Evolutionary conservation across 257 asterid species (phyloP).

Genomic region (Solanum neorickii): DNA sequence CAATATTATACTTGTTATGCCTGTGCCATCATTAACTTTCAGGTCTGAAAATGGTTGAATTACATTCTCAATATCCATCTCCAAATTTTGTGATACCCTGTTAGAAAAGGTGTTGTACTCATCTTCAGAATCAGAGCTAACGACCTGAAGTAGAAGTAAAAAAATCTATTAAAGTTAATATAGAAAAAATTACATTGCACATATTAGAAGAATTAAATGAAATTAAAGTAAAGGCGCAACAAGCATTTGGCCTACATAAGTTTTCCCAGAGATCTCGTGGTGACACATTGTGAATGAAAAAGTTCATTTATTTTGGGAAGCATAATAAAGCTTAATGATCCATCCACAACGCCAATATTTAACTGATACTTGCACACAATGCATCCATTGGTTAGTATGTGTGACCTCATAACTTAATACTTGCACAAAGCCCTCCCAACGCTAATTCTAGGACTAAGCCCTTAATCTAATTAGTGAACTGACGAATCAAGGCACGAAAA

Average conservation of each 20-base stretch:
- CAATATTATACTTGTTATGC: conserved; percentile 5
- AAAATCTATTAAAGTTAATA: background rate
- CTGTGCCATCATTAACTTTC: conserved; percentile 37
- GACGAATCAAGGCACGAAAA: background rate
- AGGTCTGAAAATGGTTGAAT: conserved; percentile 49
- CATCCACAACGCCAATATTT: background rate
- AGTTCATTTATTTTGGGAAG: background rate
- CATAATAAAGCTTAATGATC: background rate
- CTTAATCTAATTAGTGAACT: background rate
- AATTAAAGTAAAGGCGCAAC: background rate
- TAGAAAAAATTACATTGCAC: background rate
- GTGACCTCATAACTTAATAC: background rate
- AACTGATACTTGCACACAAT: background rate
- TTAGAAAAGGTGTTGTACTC: conserved; percentile 24
- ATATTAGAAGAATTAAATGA: background rate
- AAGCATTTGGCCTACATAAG: background rate
- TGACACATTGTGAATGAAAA: background rate
- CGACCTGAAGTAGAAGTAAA: conserved; percentile 23
- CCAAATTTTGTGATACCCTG: conserved; percentile 16
- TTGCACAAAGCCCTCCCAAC: background rate
- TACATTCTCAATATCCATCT: conserved; percentile 34
- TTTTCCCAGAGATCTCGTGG: background rate
- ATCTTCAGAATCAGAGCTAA: conserved; percentile 58
- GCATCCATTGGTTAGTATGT: background rate
- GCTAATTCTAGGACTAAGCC: background rate